A percentile compares a stretch with the other conserved stretches of the same genome.
These are phyloP conservation scores for Hansenula sp. DNA, from an alignment of 1,139 yeast species.

Conservation along the genomic window DNA sequence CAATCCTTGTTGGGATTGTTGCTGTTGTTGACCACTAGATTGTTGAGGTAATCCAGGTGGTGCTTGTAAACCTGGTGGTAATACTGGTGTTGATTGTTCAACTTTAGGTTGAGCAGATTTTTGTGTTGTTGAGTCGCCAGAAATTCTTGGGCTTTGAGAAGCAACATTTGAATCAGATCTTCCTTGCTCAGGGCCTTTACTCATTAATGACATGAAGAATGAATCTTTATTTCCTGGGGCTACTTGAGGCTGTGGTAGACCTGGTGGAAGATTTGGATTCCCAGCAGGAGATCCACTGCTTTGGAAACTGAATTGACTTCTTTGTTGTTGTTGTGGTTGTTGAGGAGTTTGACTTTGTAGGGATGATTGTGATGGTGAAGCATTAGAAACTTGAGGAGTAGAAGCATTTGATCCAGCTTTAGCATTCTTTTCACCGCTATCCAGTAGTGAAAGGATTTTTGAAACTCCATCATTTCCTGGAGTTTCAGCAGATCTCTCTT, in stretches of 20 bases:
- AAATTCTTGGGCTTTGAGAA: constrained; percentile 2
- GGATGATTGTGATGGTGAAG: neutral
- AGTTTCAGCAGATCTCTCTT: neutral
- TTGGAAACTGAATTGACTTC: constrained; percentile 11
- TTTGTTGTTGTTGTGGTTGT: neutral
- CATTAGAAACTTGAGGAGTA: constrained; percentile 2
- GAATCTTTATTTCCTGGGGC: constrained; percentile 33
- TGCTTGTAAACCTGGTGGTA: constrained; percentile 8
- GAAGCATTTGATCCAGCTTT: constrained; percentile 4
- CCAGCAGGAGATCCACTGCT: neutral
- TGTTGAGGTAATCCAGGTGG: constrained; percentile 8
- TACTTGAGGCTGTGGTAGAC: constrained; percentile 2
- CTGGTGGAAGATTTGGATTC: constrained; percentile 17
- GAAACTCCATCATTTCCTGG: constrained; percentile 1
- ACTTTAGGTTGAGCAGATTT: neutral
- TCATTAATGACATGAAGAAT: constrained; percentile 50
- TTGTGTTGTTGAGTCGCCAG: constrained; percentile 14
- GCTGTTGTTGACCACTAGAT: constrained; percentile 12
- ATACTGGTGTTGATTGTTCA: too few relatives aligned
- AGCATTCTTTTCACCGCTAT: constrained; percentile 6
- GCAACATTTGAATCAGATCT: constrained; percentile 7
- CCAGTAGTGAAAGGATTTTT: neutral
- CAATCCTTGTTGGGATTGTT: neutral
- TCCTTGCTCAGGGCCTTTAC: constrained; percentile 26
- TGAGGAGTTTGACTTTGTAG: neutral